Conservation (phyloP, 768 basidiomycete species). For the Boletellus emodensis region DNA sequence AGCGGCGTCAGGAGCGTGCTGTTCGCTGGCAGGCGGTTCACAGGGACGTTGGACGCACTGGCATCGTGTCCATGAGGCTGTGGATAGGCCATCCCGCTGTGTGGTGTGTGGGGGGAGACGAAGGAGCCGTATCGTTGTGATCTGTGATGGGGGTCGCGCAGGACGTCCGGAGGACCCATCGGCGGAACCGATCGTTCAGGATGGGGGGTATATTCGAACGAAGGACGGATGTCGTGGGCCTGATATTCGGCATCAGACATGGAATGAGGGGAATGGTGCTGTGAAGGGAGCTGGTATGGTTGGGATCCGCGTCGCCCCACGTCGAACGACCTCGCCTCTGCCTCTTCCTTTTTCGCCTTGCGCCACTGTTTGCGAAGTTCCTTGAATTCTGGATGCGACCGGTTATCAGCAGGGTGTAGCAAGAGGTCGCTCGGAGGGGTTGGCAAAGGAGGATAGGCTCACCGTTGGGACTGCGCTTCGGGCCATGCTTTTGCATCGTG, state of each 20-base stretch:
- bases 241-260: conserved; percentile 24
- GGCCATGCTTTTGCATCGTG: conserved; percentile 95
- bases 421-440: neutral
- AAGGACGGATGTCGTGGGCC: conserved; percentile 15
- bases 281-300: conserved; percentile 13
- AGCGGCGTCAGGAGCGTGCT: conserved; percentile 73
- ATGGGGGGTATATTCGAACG: conserved; percentile 27
- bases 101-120: conserved; percentile 16
- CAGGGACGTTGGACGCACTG: conserved; percentile 14
- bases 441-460: conserved; percentile 26
- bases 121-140: conserved; percentile 26
- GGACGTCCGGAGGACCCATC: conserved; percentile 14
- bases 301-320: conserved; percentile 17
- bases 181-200: conserved; percentile 14
- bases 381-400: conserved; percentile 74
- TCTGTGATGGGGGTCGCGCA: conserved; percentile 22
- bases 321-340: conserved; percentile 25
- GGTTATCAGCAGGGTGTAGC: conserved; percentile 8
- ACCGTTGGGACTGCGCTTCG: conserved; percentile 89
- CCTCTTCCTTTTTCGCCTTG: conserved; percentile 80
- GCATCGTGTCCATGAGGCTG: conserved; percentile 25
- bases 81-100: conserved; percentile 13
- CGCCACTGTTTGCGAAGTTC: conserved; percentile 97
- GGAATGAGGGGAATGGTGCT: conserved; percentile 24
- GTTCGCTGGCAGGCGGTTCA: conserved; percentile 52